A percentile compares a stretch with the other conserved stretches of the same genome.
Evolutionary conservation across 2,329 filamentous ascomycete genomes (phyloP).

Genomic region (Penicillium sp.): DNA sequence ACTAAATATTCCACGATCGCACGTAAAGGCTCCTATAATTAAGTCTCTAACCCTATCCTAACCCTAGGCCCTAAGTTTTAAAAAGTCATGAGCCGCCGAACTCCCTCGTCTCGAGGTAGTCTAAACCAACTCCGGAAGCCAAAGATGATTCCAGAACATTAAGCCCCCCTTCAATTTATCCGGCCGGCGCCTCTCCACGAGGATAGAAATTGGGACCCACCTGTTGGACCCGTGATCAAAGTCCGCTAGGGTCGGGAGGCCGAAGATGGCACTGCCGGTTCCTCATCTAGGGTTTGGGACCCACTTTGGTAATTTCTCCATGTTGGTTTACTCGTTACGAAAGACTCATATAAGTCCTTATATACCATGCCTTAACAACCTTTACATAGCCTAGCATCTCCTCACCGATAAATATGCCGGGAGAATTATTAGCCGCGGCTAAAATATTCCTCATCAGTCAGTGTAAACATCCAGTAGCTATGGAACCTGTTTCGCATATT

Average conservation of each 20-base stretch:
- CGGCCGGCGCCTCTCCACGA: not conserved
- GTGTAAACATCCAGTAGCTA: no score
- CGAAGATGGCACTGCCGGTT: not conserved
- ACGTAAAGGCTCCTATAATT: no score
- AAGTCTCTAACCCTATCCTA: no score
- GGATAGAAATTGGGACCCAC: not conserved
- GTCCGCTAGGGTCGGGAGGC: not conserved
- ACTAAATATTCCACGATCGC: no score
- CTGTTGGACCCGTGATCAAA: not conserved
- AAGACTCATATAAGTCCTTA: no score
- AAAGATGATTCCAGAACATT: not conserved
- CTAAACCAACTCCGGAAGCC: not conserved
- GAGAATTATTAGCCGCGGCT: no score
- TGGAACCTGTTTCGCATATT: no score
- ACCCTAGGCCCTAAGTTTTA: no score
- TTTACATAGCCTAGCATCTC: no score
- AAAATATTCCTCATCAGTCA: no score
- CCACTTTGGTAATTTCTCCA: not conserved
- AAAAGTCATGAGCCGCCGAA: not conserved
- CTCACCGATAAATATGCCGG: no score
- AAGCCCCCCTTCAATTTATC: not conserved
- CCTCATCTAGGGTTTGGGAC: not conserved
- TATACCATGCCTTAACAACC: no score
- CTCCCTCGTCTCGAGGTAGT: constrained; percentile 5
- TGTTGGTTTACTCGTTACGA: not conserved